Base-by-base conservation (phyloP, 208 protist species). In the Zelonia costaricensis region DNA sequence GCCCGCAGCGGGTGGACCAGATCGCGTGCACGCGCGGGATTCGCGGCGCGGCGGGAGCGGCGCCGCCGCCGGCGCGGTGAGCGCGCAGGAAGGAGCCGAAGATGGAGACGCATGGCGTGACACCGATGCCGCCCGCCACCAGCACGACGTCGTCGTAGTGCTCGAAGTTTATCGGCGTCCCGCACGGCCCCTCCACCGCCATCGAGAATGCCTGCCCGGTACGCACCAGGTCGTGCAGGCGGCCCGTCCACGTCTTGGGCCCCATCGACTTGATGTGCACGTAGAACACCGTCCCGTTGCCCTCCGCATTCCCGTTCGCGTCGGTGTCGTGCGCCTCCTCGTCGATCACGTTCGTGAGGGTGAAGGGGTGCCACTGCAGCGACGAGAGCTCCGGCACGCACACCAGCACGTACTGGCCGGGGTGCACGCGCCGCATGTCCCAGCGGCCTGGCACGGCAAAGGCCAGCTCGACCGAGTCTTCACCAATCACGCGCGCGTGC, bases 321-420 rank as follows among this genome's bases (percentile, higher is more conserved):
- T 43, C n/a, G 3, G 10, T 54, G 28, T 22, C 28, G 18, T 39
- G 16, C 35, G 33, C 39, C 43, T 6, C 48, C 48, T 47, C 38
- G 38, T 66, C 49, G 28, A 66, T 36, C 62, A 72, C 38, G 60
- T 43, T 57, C 43, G 46, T 72, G 10, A 86, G 52, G 9, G 79
- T 89, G 58, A 89, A 84, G 6, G 82, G 82, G 63, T 89, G 82
- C 82, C 82, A 89, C 62, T 89, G 65, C 53, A 86, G 62, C 16
- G 84, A 45, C 25, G 82, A 76, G 23, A 89, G 43, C 39, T 80
- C 64, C 20, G 82, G 79, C 28, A 89, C 46, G 56, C 81, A 84
- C 42, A 89, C 38, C 55, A 82, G 76, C 25, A 79, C 71, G 55
- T 84, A 86, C 68, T 80, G 74, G 10, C 74, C 74, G 0, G 69